Percentiles rank a stretch among this genome's conserved stretches.
These are phyloP conservation scores for Anthracocystis panici-leucophaei DNA, from an alignment of 1,284 basidiomycete species.

Conservation along the genomic window DNA sequence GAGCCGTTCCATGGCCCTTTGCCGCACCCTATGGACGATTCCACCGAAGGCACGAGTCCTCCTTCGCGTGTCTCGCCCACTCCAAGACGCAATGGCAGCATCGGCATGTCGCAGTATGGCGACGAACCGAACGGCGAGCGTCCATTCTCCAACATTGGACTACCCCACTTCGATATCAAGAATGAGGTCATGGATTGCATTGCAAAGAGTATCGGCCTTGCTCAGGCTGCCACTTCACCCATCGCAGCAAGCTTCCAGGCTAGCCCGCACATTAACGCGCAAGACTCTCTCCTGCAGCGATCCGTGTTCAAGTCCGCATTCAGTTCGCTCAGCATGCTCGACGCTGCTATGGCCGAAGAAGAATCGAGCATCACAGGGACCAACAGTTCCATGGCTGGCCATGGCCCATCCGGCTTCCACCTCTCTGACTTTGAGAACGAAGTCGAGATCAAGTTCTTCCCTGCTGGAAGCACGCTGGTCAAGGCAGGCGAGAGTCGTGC, in stretches of 20 bases:
- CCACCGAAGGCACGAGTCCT: conserved; percentile 26
- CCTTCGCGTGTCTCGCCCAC: conserved; percentile 24
- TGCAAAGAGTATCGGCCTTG: conserved; percentile 93
- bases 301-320: conserved; percentile 81
- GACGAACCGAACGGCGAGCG: conserved; percentile 28
- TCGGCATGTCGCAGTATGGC: conserved; percentile 3
- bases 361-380: conserved; percentile 58
- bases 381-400: conserved; percentile 50
- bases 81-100: conserved; percentile 20
- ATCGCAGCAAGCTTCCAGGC: conserved; percentile 69
- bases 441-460: conserved; percentile 93
- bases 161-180: conserved; percentile 84
- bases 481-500: conserved; percentile 90
- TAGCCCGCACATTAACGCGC: conserved; percentile 55
- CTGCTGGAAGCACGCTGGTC: conserved; percentile 85
- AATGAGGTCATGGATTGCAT: conserved; percentile 97
- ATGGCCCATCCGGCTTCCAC: conserved; percentile 41
- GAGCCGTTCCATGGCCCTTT: conserved; percentile 46
- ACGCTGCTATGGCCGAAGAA: conserved; percentile 68
- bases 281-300: conserved; percentile 48
- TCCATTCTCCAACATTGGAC: conserved; percentile 37
- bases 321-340: conserved; percentile 80
- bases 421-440: conserved; percentile 84
- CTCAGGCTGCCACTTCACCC: conserved; percentile 75
- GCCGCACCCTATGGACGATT: conserved; percentile 43